phyloP scores from a whole-genome alignment of 805 yeast genomes.

The Myxozyma lipomycoides region DNA sequence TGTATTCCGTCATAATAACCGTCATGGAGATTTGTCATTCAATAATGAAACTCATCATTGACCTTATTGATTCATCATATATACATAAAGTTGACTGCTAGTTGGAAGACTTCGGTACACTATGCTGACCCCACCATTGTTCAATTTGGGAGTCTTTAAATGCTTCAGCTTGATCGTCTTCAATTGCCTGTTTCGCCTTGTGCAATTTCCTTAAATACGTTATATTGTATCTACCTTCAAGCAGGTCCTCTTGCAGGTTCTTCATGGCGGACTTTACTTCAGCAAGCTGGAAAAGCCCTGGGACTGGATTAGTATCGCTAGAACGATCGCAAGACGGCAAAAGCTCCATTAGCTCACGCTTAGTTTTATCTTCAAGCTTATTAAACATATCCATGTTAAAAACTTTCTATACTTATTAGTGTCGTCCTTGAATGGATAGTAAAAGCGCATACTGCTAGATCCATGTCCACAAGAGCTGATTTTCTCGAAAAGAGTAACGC shows the following conservation, averaged over 20 bases:
- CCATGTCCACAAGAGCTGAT: not conserved
- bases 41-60: too few species aligned
- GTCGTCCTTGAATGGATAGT: not conserved
- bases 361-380: not conserved
- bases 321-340: not conserved
- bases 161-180: not conserved
- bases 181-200: not conserved
- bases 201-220: not conserved
- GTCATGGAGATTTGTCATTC: too few species aligned
- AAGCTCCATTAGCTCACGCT: not conserved
- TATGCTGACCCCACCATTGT: conserved; percentile 14
- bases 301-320: not conserved
- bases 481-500: not conserved
- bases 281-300: conserved; percentile 2
- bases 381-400: not conserved
- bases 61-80: too few species aligned
- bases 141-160: conserved; percentile 10
- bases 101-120: not conserved
- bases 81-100: too few species aligned
- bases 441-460: not conserved
- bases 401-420: not conserved
- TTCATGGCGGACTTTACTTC: conserved; percentile 3
- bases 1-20: too few species aligned
- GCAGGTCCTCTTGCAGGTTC: conserved; percentile 5
- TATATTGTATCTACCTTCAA: conserved; percentile 3